These are phyloP conservation scores for Tritrichomonas musculus DNA, from an alignment of 208 protist genomes.

Conservation along the genomic window DNA sequence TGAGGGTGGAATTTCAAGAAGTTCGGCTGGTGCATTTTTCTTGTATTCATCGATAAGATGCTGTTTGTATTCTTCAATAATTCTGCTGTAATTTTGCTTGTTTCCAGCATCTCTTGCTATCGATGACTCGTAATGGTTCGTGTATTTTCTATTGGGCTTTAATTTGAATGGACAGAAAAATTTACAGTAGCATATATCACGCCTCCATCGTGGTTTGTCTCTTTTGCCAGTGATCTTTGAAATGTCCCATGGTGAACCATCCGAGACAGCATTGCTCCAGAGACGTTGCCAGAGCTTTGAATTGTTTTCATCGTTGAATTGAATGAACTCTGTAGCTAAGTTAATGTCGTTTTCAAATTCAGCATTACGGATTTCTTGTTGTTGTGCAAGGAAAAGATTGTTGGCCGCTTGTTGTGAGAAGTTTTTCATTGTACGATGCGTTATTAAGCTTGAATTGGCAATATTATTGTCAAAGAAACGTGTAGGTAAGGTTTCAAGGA, in stretches of 20 bases:
- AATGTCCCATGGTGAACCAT: not conserved
- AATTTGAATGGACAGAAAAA: not conserved
- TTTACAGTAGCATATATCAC: not conserved
- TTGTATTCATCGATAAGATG: not conserved
- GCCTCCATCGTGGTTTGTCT: not conserved
- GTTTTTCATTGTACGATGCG: not conserved
- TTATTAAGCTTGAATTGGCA: not conserved
- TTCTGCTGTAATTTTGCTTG: too few species aligned
- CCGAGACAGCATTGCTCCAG: not conserved
- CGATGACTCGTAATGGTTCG: not conserved
- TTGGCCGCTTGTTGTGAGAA: not conserved
- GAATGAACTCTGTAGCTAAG: not conserved
- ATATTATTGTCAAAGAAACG: not conserved
- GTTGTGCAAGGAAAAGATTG: not conserved
- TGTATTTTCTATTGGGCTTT: not conserved
- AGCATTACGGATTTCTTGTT: not conserved
- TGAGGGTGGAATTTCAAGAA: not conserved
- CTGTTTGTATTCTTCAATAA: not conserved
- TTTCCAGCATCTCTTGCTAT: not conserved
- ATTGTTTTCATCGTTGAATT: not conserved
- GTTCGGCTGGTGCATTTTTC: not conserved
- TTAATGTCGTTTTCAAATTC: not conserved
- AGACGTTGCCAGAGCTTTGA: not conserved
- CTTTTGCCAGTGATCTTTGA: too few species aligned
- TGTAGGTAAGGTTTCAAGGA: too few species aligned